Evolutionary conservation across 352 stramenopile species (phyloP).

Genomic region (Pythium pyrilobum): DNA sequence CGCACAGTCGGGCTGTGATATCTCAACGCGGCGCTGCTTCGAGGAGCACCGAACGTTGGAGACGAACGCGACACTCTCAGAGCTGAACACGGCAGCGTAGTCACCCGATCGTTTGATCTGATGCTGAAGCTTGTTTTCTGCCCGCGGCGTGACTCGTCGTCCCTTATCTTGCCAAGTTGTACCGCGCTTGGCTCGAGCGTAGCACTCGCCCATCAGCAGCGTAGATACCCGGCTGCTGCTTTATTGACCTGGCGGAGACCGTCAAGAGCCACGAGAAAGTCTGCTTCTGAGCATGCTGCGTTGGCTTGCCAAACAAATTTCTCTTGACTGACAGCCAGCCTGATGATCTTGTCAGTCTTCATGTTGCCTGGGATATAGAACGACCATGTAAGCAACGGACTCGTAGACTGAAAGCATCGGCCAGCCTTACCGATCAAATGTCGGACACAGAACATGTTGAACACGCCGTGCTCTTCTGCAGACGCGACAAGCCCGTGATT

Average conservation of each 20-base stretch:
- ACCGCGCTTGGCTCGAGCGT: neutral
- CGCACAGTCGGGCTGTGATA: neutral
- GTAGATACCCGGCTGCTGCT: no score
- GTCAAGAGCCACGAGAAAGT: slow-evolving; percentile 3
- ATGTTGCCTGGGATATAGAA: slow-evolving; percentile 16
- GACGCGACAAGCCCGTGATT: slow-evolving; percentile 8
- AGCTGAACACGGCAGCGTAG: slow-evolving; percentile 8
- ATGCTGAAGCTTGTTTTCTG: slow-evolving; percentile 8
- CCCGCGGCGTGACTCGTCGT: slow-evolving; percentile 3
- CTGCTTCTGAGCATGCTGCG: slow-evolving; percentile 2
- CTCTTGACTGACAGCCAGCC: slow-evolving; percentile 6
- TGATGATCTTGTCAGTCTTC: slow-evolving; percentile 11
- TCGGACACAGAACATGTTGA: slow-evolving; percentile 16
- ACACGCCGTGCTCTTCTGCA: neutral
- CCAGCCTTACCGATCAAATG: slow-evolving; percentile 12
- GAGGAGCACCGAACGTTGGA: neutral
- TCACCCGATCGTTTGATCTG: neutral
- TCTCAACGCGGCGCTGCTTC: slow-evolving; percentile 4
- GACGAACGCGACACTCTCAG: slow-evolving; percentile 8
- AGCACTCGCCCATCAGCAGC: slow-evolving; percentile 7
- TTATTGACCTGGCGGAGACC: no score
- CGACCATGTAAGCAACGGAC: neutral
- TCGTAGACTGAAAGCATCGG: neutral
- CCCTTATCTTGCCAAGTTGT: neutral
- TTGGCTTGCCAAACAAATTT: slow-evolving; percentile 13